Conservation (phyloP, 768 basidiomycete genomes). For the Leucogyrophana mollusca region DNA sequence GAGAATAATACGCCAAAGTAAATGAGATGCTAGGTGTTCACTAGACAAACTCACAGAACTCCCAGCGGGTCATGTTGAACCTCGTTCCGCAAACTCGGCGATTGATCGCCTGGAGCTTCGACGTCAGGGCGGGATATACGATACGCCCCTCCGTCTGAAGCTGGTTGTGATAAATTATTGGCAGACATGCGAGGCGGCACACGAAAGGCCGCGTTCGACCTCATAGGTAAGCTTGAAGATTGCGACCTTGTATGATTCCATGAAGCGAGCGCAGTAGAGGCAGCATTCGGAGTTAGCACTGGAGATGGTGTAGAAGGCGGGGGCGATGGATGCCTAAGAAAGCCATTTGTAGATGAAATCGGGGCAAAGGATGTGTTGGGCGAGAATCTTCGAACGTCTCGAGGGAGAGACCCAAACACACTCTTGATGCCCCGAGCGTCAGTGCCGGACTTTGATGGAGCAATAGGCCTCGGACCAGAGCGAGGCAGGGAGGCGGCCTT, state of each 20-base stretch:
- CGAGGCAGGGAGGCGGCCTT: slow-evolving; percentile 32
- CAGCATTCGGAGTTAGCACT: slow-evolving; percentile 1
- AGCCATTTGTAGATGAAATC: slow-evolving; percentile 19
- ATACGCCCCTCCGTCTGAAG: slow-evolving; percentile 8
- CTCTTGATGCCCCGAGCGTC: slow-evolving; percentile 1
- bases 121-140: not conserved
- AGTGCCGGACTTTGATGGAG: slow-evolving; percentile 36
- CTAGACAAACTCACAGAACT: slow-evolving; percentile 11
- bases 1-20: no score
- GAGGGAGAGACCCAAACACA: slow-evolving; percentile 5
- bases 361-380: slow-evolving; percentile 9
- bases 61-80: slow-evolving; percentile 30
- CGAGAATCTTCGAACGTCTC: slow-evolving; percentile 15
- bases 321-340: slow-evolving; percentile 18
- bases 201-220: slow-evolving; percentile 14
- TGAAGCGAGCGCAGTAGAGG: slow-evolving; percentile 2
- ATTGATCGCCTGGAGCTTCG: slow-evolving; percentile 2
- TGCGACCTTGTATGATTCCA: slow-evolving; percentile 13
- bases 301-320: slow-evolving; percentile 9
- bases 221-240: slow-evolving; percentile 12
- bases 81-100: slow-evolving; percentile 10
- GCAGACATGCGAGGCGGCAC: slow-evolving; percentile 22
- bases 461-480: slow-evolving; percentile 38
- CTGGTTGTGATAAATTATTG: slow-evolving; percentile 30
- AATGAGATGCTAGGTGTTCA: not conserved